These are phyloP conservation scores for Hypoxylon fragiforme DNA, from an alignment of 495 filamentous ascomycete species.

Conservation along the genomic window DNA sequence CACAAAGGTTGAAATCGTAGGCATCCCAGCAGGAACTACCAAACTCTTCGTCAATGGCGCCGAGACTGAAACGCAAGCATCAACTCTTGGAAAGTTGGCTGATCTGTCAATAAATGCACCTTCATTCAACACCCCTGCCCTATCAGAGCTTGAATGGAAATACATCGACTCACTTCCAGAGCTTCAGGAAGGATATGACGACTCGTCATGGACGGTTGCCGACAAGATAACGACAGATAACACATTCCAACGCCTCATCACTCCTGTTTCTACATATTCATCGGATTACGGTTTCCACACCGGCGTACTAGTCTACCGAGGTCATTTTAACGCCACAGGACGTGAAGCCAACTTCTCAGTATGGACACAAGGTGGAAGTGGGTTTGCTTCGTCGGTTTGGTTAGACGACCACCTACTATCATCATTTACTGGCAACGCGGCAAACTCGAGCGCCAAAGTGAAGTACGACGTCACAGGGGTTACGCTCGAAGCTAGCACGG, in stretches of 20 bases:
- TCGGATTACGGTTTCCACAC: constrained; percentile 77
- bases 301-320: constrained; percentile 70
- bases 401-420: constrained; percentile 58
- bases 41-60: constrained; percentile 64
- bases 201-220: constrained; percentile 66
- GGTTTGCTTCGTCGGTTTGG: constrained; percentile 61
- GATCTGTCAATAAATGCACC: constrained; percentile 58
- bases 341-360: constrained; percentile 60
- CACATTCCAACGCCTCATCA: constrained; percentile 53
- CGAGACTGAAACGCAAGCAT: constrained; percentile 57
- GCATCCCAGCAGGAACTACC: constrained; percentile 54
- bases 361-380: constrained; percentile 64
- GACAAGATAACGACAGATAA: constrained; percentile 61
- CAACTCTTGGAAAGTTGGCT: constrained; percentile 35
- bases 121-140: constrained; percentile 54
- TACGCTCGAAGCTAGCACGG: constrained; percentile 51
- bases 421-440: constrained; percentile 59
- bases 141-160: constrained; percentile 67
- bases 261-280: constrained; percentile 66
- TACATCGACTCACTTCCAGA: constrained; percentile 73
- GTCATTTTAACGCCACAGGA: constrained; percentile 69
- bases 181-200: constrained; percentile 63
- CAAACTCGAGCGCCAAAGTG: constrained; percentile 47
- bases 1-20: constrained; percentile 63
- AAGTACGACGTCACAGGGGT: constrained; percentile 59